Conservation (phyloP, 2,329 filamentous ascomycete species). For the Teratosphaeria pseudoeucalypti region DNA sequence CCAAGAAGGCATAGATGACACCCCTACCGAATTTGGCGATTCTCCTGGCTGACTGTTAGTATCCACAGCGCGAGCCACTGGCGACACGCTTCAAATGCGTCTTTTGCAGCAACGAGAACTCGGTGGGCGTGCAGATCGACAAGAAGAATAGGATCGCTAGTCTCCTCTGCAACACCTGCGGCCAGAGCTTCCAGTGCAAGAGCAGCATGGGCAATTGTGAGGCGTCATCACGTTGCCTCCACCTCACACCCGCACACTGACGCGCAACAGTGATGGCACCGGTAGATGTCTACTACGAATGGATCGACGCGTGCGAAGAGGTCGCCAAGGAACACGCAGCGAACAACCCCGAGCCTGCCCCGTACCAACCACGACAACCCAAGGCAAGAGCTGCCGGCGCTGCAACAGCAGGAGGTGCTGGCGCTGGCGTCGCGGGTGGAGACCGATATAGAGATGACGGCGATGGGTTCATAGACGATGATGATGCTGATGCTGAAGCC, state of each 20-base stretch:
- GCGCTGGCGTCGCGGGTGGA: conserved; percentile 16
- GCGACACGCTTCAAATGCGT: conserved; percentile 87
- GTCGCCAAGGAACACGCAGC: conserved; percentile 53
- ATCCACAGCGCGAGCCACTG: conserved; percentile 50
- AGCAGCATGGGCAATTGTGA: conserved; percentile 70
- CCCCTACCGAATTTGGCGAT: background rate
- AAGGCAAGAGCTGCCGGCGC: conserved; percentile 3
- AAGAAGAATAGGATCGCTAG: conserved; percentile 83
- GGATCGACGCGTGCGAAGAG: conserved; percentile 86
- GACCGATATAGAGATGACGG: conserved; percentile 23
- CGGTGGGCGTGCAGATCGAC: conserved; percentile 81
- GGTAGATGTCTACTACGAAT: conserved; percentile 94
- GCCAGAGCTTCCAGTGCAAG: conserved; percentile 74
- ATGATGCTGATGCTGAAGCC: conserved; percentile 25
- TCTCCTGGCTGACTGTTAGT: conserved; percentile 2
- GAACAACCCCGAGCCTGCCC: conserved; percentile 14
- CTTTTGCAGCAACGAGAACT: conserved; percentile 96
- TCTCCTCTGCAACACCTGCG: conserved; percentile 84
- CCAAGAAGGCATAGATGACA: conserved; percentile 57
- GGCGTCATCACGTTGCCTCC: conserved; percentile 15
- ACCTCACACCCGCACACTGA: background rate
- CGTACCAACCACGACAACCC: background rate
- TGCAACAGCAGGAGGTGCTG: conserved; percentile 4
- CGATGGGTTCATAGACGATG: conserved; percentile 27
- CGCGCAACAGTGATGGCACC: conserved; percentile 55